Evolutionary conservation across 805 yeast genomes (phyloP).

Genomic region (Saturnispora silvae): DNA sequence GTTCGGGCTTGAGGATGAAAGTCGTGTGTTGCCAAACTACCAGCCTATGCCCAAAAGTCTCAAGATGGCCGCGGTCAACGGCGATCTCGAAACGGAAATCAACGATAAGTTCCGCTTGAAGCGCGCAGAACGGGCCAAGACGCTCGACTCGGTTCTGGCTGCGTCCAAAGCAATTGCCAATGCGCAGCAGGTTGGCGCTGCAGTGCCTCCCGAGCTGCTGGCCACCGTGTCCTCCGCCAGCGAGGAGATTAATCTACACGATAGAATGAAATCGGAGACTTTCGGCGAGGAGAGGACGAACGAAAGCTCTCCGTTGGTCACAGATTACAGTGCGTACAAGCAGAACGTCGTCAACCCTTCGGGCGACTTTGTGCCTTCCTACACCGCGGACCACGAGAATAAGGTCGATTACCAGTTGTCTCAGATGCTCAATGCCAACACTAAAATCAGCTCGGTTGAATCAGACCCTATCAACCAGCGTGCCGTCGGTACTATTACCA

Average conservation of each 20-base stretch:
- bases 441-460: conserved; percentile 45
- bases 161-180: conserved; percentile 49
- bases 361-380: conserved; percentile 36
- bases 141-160: conserved; percentile 46
- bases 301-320: conserved; percentile 40
- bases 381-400: conserved; percentile 59
- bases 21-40: conserved; percentile 45
- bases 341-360: conserved; percentile 39
- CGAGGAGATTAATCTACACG: conserved; percentile 19
- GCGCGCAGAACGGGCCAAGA: conserved; percentile 39
- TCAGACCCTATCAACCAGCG: conserved; percentile 42
- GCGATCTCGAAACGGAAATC: too few species aligned
- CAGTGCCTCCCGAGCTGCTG: conserved; percentile 24
- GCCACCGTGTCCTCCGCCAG: conserved; percentile 21
- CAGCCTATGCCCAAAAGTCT: not conserved
- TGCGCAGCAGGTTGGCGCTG: conserved; percentile 34
- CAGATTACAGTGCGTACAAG: conserved; percentile 48
- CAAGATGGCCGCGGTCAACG: not conserved
- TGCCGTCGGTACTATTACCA: conserved; percentile 57
- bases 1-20: conserved; percentile 53
- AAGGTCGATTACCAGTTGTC: conserved; percentile 53
- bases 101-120: conserved; percentile 25
- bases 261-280: conserved; percentile 27
- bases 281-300: conserved; percentile 39
- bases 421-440: conserved; percentile 38